These are phyloP conservation scores for Trichaptum fuscoviolaceum DNA, from an alignment of 768 basidiomycete genomes.

Conservation along the genomic window DNA sequence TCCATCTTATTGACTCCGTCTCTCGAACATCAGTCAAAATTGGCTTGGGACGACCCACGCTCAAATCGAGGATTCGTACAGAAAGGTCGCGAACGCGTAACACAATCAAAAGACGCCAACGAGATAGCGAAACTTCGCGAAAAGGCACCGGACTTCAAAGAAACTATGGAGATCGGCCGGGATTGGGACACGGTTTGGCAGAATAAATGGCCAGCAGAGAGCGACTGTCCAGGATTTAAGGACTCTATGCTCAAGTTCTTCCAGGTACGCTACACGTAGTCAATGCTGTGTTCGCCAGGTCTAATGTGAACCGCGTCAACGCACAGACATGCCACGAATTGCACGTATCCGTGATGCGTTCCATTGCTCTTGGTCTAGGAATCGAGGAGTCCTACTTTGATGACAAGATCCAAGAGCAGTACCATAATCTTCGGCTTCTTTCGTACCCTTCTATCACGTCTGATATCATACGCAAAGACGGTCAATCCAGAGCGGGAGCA, in stretches of 20 bases:
- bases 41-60: slow-evolving; percentile 82
- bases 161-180: slow-evolving; percentile 85
- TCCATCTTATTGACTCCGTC: background rate
- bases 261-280: slow-evolving; percentile 35
- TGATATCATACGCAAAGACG: slow-evolving; percentile 49
- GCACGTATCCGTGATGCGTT: slow-evolving; percentile 75
- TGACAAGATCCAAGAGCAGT: slow-evolving; percentile 65
- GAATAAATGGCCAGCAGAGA: slow-evolving; percentile 75
- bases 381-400: slow-evolving; percentile 76
- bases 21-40: slow-evolving; percentile 35
- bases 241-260: slow-evolving; percentile 72
- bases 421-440: slow-evolving; percentile 74
- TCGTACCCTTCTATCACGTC: slow-evolving; percentile 77
- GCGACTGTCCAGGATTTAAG: slow-evolving; percentile 61
- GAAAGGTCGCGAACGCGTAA: slow-evolving; percentile 78
- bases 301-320: slow-evolving; percentile 20
- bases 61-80: slow-evolving; percentile 82
- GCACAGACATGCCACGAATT: slow-evolving; percentile 75
- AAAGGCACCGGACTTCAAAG: slow-evolving; percentile 77
- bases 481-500: slow-evolving; percentile 76
- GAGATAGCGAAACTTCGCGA: slow-evolving; percentile 73
- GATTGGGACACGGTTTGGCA: slow-evolving; percentile 76
- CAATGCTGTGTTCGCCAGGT: background rate
- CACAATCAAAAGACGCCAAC: slow-evolving; percentile 59
- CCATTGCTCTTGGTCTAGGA: slow-evolving; percentile 74